Conservation (phyloP, 371 early-diverging fungal species). For the Mortierella sp. region DNA sequence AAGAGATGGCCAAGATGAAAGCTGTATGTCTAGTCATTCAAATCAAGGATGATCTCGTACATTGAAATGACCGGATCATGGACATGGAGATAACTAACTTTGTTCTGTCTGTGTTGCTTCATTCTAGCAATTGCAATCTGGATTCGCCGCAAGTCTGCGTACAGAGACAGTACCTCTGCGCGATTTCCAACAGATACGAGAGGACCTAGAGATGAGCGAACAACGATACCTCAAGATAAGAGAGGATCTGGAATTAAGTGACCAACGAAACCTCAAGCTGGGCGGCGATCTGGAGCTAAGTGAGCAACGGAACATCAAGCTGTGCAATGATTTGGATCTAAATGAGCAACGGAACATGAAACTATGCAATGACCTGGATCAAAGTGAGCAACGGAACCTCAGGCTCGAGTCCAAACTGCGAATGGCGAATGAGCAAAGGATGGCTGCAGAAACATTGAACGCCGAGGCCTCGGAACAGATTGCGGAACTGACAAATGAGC, state of each 20-base stretch:
- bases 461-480: slow-evolving; percentile 27
- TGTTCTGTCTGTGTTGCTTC: neutral
- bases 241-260: too few relatives aligned
- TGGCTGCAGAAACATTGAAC: slow-evolving; percentile 15
- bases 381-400: slow-evolving; percentile 34
- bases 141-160: slow-evolving; percentile 1
- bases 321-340: too few relatives aligned
- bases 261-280: slow-evolving; percentile 31
- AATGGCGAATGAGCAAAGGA: slow-evolving; percentile 25
- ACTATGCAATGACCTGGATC: too few relatives aligned
- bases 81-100: neutral
- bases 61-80: neutral
- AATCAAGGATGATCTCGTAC: neutral
- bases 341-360: slow-evolving; percentile 38
- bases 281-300: too few relatives aligned
- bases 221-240: slow-evolving; percentile 28
- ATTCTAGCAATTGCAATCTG: slow-evolving; percentile 35
- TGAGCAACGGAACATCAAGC: slow-evolving; percentile 30
- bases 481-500: slow-evolving; percentile 24
- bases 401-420: slow-evolving; percentile 29
- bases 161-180: slow-evolving; percentile 15
- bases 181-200: slow-evolving; percentile 25
- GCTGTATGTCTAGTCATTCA: slow-evolving; percentile 9
- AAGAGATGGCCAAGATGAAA: slow-evolving; percentile 33
- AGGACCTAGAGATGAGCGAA: slow-evolving; percentile 32